Evolutionary conservation across 1,284 basidiomycete species (phyloP).

Genomic region (Wolfiporia cocos): DNA sequence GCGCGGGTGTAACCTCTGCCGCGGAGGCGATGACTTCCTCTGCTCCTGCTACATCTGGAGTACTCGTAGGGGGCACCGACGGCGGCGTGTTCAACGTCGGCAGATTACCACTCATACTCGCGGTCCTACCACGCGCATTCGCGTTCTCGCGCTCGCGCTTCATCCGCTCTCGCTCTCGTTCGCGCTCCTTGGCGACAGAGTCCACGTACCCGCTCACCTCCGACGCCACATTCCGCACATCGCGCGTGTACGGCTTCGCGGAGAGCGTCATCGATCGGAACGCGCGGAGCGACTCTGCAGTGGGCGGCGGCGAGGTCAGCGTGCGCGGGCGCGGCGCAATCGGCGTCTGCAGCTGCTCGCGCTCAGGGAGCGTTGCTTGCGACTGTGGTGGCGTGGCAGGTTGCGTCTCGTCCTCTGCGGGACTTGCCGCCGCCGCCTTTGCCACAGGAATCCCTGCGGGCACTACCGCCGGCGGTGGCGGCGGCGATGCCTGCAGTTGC

Average conservation of each 20-base stretch:
- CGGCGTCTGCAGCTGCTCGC: slow-evolving; percentile 13
- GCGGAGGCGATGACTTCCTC: no score
- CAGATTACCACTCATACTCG: slow-evolving; percentile 3
- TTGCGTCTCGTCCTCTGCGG: slow-evolving; percentile 13
- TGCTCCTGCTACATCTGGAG: no score
- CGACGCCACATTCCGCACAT: slow-evolving; percentile 40
- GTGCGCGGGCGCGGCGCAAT: slow-evolving; percentile 14
- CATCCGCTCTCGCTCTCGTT: slow-evolving; percentile 65
- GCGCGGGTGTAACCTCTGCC: no score
- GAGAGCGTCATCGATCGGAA: slow-evolving; percentile 27
- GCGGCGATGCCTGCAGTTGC: slow-evolving; percentile 60
- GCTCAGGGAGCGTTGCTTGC: slow-evolving; percentile 1
- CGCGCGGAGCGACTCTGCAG: slow-evolving; percentile 22
- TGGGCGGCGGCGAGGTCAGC: slow-evolving; percentile 28
- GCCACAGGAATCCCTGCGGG: slow-evolving; percentile 9
- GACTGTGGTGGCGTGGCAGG: slow-evolving; percentile 13
- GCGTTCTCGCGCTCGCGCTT: slow-evolving; percentile 44
- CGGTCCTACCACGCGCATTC: slow-evolving; percentile 3
- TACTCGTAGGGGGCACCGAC: not conserved
- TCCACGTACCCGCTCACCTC: slow-evolving; percentile 67
- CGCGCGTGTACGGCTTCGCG: slow-evolving; percentile 20
- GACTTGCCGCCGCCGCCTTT: slow-evolving; percentile 1
- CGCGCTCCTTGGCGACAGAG: slow-evolving; percentile 61
- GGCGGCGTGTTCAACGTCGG: no score
- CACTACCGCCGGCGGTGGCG: slow-evolving; percentile 20